Evolutionary conservation across 176 grass and related monocot species (phyloP).

Genomic region (Carex cristatella): DNA sequence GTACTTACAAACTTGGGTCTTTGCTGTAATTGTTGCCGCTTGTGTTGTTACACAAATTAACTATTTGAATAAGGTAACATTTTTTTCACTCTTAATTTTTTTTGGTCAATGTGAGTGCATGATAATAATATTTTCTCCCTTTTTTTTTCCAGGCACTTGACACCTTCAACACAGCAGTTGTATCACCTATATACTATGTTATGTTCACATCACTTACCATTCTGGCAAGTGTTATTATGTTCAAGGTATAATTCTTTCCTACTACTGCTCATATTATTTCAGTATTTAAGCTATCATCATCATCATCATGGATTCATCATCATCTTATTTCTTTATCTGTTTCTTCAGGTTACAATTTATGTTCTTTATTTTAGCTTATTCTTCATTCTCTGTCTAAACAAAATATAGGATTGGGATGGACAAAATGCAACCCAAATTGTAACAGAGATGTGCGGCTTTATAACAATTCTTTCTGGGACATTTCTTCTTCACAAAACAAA

Average conservation of each 20-base stretch:
- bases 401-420: slow-evolving; percentile 15
- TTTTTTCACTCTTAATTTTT: background rate
- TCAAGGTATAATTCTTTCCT: slow-evolving; percentile 47
- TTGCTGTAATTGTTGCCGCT: slow-evolving; percentile 58
- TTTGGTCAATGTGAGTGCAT: background rate
- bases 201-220: slow-evolving; percentile 85
- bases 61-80: slow-evolving; percentile 76
- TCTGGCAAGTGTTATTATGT: slow-evolving; percentile 83
- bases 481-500: slow-evolving; percentile 24
- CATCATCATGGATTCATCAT: background rate
- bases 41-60: slow-evolving; percentile 91
- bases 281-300: background rate
- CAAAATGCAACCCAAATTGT: slow-evolving; percentile 16
- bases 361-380: background rate
- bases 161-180: slow-evolving; percentile 78
- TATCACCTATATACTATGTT: slow-evolving; percentile 74
- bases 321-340: background rate
- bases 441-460: slow-evolving; percentile 8
- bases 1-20: slow-evolving; percentile 88
- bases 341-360: background rate
- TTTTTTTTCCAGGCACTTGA: slow-evolving; percentile 56
- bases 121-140: background rate
- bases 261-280: background rate
- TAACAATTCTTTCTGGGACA: slow-evolving; percentile 23
- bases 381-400: background rate